Evolutionary conservation across 2,329 filamentous ascomycete genomes (phyloP).

Genomic region (Stromatinia cepivora): DNA sequence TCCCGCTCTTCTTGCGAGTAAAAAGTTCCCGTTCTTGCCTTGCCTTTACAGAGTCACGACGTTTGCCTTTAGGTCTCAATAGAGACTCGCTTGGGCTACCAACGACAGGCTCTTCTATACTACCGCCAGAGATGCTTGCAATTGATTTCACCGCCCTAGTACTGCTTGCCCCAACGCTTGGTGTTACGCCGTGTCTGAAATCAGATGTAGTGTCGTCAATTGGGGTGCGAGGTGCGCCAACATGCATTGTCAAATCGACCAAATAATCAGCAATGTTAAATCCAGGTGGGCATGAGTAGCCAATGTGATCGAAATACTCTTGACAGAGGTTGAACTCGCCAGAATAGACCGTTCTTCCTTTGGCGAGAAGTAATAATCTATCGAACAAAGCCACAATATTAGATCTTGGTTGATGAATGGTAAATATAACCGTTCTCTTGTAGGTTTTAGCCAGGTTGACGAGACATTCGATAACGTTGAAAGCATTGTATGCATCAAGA

Average conservation of each 20-base stretch:
- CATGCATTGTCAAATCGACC: conserved; percentile 97
- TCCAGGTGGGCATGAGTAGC: conserved; percentile 89
- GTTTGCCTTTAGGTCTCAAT: conserved; percentile 65
- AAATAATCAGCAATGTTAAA: conserved; percentile 99
- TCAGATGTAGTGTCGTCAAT: conserved; percentile 58
- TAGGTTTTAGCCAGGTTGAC: conserved; percentile 95
- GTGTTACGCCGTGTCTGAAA: conserved; percentile 63
- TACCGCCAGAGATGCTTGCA: conserved; percentile 76
- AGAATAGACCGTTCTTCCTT: conserved; percentile 89
- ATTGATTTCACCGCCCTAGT: conserved; percentile 88
- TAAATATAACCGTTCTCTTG: conserved; percentile 96
- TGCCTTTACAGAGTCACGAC: conserved; percentile 77
- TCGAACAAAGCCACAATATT: conserved; percentile 99
- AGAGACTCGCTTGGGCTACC: conserved; percentile 62
- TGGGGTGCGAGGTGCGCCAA: conserved; percentile 58
- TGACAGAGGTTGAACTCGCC: conserved; percentile 88
- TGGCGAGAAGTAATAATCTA: conserved; percentile 84
- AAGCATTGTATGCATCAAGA: conserved; percentile 94
- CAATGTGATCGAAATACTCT: conserved; percentile 86
- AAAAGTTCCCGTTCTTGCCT: conserved; percentile 90
- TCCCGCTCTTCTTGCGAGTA: conserved; percentile 71
- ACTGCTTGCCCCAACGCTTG: conserved; percentile 78
- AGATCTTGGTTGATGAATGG: conserved; percentile 95
- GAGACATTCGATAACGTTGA: conserved; percentile 95
- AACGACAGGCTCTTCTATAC: conserved; percentile 59